A percentile compares a stretch with the other conserved stretches of the same genome.
Evolutionary conservation across 1,284 basidiomycete genomes (phyloP).

Genomic region (Xerocomus amazonicus): DNA sequence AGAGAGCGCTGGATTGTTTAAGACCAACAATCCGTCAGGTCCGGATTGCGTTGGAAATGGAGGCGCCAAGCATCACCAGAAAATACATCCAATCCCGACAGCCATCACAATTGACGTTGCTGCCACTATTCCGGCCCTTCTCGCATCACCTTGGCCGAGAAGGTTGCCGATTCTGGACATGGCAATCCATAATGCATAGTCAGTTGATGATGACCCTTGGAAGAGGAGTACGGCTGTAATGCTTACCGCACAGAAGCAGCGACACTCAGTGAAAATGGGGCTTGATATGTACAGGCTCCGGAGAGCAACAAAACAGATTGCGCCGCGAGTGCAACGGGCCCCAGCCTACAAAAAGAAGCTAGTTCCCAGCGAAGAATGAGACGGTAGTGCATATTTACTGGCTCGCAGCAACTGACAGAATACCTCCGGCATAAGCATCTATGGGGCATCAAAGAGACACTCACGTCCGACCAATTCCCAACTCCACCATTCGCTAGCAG

Average conservation of each 20-base stretch:
- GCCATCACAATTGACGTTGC: conserved; percentile 62
- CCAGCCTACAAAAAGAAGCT: conserved; percentile 37
- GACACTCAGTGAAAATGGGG: conserved; percentile 78
- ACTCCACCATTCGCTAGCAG: conserved; percentile 87
- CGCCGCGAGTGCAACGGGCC: conserved; percentile 61
- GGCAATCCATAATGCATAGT: neutral
- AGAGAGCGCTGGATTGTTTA: conserved; percentile 49
- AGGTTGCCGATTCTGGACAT: conserved; percentile 71
- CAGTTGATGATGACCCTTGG: neutral
- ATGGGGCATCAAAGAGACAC: conserved; percentile 20
- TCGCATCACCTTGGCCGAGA: conserved; percentile 68
- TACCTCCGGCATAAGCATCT: neutral
- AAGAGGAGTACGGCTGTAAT: conserved; percentile 3
- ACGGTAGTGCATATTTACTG: conserved; percentile 36
- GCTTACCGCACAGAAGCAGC: conserved; percentile 79
- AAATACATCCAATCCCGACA: conserved; percentile 53
- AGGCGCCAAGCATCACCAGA: conserved; percentile 45
- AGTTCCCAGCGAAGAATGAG: neutral
- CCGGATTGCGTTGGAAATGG: too few species aligned
- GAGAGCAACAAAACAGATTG: conserved; percentile 77
- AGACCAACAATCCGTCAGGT: neutral
- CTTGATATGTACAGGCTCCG: conserved; percentile 79
- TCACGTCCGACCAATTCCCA: conserved; percentile 75
- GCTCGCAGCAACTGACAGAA: conserved; percentile 51
- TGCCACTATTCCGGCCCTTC: conserved; percentile 65